Base-by-base conservation (phyloP, 345 rosid genomes). In the Chamaenerion angustifolium region DNA sequence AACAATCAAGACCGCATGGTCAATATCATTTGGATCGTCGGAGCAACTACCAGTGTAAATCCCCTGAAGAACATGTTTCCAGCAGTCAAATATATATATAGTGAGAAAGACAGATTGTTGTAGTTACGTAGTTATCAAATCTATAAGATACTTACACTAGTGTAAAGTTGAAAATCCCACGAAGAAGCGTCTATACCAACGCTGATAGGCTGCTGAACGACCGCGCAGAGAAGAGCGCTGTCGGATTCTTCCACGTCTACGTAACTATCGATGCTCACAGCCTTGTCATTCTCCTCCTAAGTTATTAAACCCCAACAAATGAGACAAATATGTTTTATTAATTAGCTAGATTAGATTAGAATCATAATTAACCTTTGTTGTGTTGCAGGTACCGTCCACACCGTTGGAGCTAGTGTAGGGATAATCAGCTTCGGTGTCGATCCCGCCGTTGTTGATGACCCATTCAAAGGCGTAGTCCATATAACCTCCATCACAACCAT, bases 391-490 rank as follows among this genome's bases (percentile, higher is more conserved):
- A 11, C 86, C 86, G 54, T 66, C 76, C 4, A 44, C 46, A 12
- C 80, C 92, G 0, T 46, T 6, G 0, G 3, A 7, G 52, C 65
- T 61, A 13, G 73, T 75, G 55, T 82, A 82, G 21, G 92, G 76
- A 42, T 82, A 82, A 59, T 75, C 61, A 0, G 69, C 23, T 64
- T 79, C 86, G 0, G 75, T 67, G n/a, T 76, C 83, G 11, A 82
- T 79, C 4, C 92, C 92, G 5, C 86, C 92, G 9, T 79, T 82
- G 61, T 52, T 59, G 18, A 75, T 68, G 56, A 79, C 70, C 92
- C 92, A 82, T 56, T 82, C 86, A 45, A 82, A 82, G 2, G 83
- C 92, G 10, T 82, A 82, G 60, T 79, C 83, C 92, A 82, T 73
- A 45, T 82, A 67, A 27, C 86, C 92, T 18, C 92, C 92, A 0